These are phyloP conservation scores for Apiotrichum akiyoshidainum DNA, from an alignment of 1,284 basidiomycete genomes.

Conservation along the genomic window DNA sequence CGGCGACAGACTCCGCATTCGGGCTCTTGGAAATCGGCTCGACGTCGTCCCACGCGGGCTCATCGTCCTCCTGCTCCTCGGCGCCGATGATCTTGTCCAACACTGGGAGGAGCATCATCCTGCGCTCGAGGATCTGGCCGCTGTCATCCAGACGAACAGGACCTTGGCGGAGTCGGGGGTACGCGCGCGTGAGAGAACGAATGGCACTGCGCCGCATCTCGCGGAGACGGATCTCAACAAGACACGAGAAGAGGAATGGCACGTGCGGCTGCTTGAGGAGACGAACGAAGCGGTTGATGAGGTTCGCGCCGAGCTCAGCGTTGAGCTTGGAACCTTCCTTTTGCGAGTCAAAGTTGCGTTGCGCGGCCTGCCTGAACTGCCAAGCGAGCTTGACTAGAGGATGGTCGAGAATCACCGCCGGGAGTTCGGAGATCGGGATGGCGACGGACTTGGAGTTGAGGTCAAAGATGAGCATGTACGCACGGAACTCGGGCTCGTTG, in stretches of 20 bases:
- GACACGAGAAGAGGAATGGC: conserved; percentile 56
- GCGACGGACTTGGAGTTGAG: conserved; percentile 78
- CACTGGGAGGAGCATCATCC: conserved; percentile 34
- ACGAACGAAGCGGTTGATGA: conserved; percentile 60
- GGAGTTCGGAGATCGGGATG: conserved; percentile 68
- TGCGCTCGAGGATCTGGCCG: conserved; percentile 37
- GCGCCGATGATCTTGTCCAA: conserved; percentile 52
- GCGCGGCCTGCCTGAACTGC: conserved; percentile 73
- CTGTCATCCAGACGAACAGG: conserved; percentile 36
- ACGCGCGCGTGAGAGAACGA: conserved; percentile 53
- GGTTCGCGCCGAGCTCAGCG: conserved; percentile 55
- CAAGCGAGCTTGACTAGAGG: conserved; percentile 78
- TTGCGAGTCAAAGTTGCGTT: conserved; percentile 64
- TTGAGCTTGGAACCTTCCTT: conserved; percentile 55
- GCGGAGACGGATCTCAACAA: conserved; percentile 56
- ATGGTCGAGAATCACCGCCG: conserved; percentile 64
- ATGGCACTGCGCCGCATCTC: conserved; percentile 56
- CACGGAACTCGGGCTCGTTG: conserved; percentile 90
- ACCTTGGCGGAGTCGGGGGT: conserved; percentile 49
- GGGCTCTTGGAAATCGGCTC: conserved; percentile 26
- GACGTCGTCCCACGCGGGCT: conserved; percentile 46
- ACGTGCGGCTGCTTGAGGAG: conserved; percentile 46
- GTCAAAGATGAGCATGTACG: conserved; percentile 89
- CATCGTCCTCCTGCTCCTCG: conserved; percentile 49
- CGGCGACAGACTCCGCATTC: conserved; percentile 32